Conservation (phyloP, 805 yeast species). For the Kluyveromyces starmeri region DNA sequence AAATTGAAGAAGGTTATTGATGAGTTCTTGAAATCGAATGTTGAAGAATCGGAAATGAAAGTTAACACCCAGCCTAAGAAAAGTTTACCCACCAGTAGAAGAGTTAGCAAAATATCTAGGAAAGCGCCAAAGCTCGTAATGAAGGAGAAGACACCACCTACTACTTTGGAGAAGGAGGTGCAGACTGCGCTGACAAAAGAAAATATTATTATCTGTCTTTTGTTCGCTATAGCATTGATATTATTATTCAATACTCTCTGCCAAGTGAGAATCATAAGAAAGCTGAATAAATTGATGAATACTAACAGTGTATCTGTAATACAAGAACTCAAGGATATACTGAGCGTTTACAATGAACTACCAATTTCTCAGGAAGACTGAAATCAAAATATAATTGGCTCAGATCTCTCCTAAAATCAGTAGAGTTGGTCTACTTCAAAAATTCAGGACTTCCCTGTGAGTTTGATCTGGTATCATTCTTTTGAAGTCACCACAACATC, state of each 20-base stretch:
- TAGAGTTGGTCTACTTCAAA: too few species aligned
- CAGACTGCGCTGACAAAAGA: not conserved
- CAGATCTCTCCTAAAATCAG: too few species aligned
- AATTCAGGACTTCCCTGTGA: too few species aligned
- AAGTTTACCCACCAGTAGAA: conserved; percentile 8
- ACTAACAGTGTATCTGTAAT: not conserved
- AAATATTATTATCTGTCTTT: conserved; percentile 5
- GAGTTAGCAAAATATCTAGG: conserved; percentile 5
- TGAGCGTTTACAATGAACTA: conserved; percentile 2
- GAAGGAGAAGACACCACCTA: not conserved
- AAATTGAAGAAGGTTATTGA: conserved; percentile 31
- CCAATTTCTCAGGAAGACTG: not conserved
- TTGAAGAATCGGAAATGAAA: conserved; percentile 5
- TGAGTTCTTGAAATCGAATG: conserved; percentile 18
- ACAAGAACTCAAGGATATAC: not conserved
- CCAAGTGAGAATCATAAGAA: conserved; percentile 10
- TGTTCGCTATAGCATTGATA: conserved; percentile 8
- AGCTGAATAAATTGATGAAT: conserved; percentile 6
- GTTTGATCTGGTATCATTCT: too few species aligned
- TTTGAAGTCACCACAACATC: too few species aligned
- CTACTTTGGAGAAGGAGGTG: not conserved
- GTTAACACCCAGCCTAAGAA: conserved; percentile 6
- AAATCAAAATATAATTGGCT: too few species aligned
- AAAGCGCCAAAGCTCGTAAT: not conserved
- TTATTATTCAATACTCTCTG: conserved; percentile 9